phyloP scores from a whole-genome alignment of 1,139 yeast species.

The Saccharomyces hybrid region DNA sequence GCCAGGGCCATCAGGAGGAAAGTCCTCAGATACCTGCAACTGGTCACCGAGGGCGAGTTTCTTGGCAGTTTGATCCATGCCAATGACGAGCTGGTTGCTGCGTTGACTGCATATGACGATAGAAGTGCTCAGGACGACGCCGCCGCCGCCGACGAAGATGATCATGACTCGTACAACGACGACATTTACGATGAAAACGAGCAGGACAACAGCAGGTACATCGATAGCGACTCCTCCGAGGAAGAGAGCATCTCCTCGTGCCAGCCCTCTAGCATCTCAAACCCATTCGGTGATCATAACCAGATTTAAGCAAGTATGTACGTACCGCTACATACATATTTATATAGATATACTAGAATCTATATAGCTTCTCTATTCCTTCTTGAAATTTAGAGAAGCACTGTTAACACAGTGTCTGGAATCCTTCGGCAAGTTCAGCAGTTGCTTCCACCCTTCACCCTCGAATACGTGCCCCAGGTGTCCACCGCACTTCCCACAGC shows the following conservation, averaged over 20 bases:
- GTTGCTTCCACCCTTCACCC: conserved; percentile 81
- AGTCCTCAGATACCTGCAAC: conserved; percentile 72
- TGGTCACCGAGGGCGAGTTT: conserved; percentile 70
- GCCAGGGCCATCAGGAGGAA: conserved; percentile 72
- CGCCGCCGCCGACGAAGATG: conserved; percentile 15
- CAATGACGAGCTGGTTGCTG: conserved; percentile 76
- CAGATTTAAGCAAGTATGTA: conserved; percentile 9
- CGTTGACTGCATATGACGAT: conserved; percentile 62
- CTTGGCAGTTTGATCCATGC: conserved; percentile 80
- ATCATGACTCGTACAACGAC: conserved; percentile 14
- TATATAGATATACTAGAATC: background rate
- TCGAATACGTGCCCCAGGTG: conserved; percentile 91
- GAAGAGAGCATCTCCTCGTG: conserved; percentile 6
- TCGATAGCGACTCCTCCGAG: background rate
- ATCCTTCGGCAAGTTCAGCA: conserved; percentile 56
- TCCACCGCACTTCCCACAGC: conserved; percentile 83
- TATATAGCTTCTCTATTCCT: conserved; percentile 12
- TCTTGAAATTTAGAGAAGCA: conserved; percentile 58
- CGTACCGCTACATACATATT: background rate
- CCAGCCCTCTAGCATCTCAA: conserved; percentile 11
- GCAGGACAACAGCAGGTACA: conserved; percentile 5
- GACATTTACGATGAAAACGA: conserved; percentile 4
- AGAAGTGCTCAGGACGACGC: conserved; percentile 40
- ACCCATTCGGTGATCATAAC: conserved; percentile 26
- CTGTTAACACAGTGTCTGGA: conserved; percentile 94